Evolutionary conservation across 129 eudicot genomes (phyloP), one percentile per base, ranked within the genome.

Genomic region (Pseudognaphalium luteoalbum): DNA sequence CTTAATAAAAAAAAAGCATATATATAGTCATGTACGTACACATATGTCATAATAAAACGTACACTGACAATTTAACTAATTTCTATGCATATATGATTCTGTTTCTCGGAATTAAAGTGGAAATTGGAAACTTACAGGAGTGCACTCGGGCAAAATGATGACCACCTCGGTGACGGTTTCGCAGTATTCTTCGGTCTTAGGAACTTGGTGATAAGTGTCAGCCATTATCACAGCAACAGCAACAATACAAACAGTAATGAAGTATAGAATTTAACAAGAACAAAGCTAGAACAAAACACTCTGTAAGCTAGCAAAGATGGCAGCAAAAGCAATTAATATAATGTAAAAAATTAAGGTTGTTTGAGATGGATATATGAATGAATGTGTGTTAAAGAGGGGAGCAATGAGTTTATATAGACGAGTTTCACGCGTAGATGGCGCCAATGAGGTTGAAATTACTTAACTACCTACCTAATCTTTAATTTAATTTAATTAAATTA

Each of bases 321-420:
- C 17, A 2, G 67, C 17, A 61, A 16, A 10, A 15, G 0, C 10
- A 60, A 22, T 21, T 60, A 2, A 30, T n/a, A n/a, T n/a, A n/a
- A n/a, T 8, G 68, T 58, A 51, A 8, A 14, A 44, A 42, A 75
- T 25, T 37, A 5, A 51, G 52, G 20, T 61, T 47, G 10, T 66
- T 47, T 75, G 6, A 50, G 52, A 28, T 0, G 50, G 54, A 52
- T 52, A 10, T 19, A 65, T 79, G 74, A 79, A 79, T 54, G 60
- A 54, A 33, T 73, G 78, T 66, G 75, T 30, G 78, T 44, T 28
- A 1, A 15, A 21, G 74, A n/a, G 42, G 66, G 75, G 59, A 57
- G 60, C 61, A 42, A 80, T 7, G 79, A 41, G 63, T 74, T 80
- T 80, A 80, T 80, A 80, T 80, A 80, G 83, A n/a, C 32, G 12